Percentiles rank a stretch among this genome's conserved stretches.
Conservation (phyloP, 2,329 filamentous ascomycete genomes). For the Cordyceps tenuipes region DNA sequence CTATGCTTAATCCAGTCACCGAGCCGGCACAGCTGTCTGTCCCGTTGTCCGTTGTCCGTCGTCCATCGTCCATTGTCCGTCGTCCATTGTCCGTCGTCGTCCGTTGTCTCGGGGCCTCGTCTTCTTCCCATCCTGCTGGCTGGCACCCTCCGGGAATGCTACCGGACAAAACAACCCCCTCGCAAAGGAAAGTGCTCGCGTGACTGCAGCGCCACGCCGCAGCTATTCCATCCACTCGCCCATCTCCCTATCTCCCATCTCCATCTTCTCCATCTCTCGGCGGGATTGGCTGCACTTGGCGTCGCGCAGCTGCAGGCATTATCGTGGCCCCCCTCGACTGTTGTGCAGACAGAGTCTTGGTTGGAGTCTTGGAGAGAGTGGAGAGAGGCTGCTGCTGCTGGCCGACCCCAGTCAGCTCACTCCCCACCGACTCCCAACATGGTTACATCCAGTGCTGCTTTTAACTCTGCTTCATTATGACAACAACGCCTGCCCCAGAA, state of each 20-base stretch:
- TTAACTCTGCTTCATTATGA: neutral
- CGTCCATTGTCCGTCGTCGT: too few species aligned
- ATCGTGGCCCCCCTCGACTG: neutral
- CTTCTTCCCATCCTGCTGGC: neutral
- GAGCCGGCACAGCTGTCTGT: neutral
- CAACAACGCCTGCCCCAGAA: too few species aligned
- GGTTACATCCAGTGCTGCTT: neutral
- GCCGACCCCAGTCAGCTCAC: neutral
- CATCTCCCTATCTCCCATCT: neutral
- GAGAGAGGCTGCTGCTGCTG: too few species aligned
- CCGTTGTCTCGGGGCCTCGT: neutral
- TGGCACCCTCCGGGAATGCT: slow-evolving; percentile 3
- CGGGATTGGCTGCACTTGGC: neutral
- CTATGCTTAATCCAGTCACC: slow-evolving; percentile 5
- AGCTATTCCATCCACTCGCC: neutral
- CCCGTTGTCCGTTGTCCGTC: too few species aligned
- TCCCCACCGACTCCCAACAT: neutral
- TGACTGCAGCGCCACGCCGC: slow-evolving; percentile 4
- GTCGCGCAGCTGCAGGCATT: neutral
- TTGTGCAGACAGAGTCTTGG: too few species aligned
- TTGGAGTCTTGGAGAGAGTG: neutral
- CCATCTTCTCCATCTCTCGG: neutral
- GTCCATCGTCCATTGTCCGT: neutral
- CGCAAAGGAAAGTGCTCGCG: slow-evolving; percentile 12
- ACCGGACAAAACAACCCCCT: neutral